Evolutionary conservation across 768 basidiomycete genomes (phyloP).

Genomic region (Suillus americanus): DNA sequence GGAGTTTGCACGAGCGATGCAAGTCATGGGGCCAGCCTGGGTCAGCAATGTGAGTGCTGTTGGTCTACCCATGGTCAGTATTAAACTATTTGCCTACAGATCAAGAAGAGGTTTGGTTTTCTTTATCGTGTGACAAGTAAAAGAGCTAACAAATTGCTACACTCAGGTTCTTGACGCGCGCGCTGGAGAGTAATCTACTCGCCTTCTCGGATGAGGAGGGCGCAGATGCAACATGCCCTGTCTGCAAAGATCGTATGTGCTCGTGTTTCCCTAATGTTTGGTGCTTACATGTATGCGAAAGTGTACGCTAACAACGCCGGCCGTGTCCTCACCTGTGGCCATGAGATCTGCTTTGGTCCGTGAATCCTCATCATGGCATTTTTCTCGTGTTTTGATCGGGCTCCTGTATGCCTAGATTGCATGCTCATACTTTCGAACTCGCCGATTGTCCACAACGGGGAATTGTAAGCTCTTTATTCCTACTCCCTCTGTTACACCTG

Average conservation of each 20-base stretch:
- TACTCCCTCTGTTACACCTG: background rate
- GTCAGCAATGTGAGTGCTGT: slow-evolving; percentile 18
- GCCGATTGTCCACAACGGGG: slow-evolving; percentile 53
- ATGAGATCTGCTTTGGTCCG: slow-evolving; percentile 63
- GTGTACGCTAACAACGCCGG: slow-evolving; percentile 52
- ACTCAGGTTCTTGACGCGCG: slow-evolving; percentile 47
- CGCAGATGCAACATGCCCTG: slow-evolving; percentile 53
- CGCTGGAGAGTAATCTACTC: slow-evolving; percentile 40
- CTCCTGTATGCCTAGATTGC: slow-evolving; percentile 42
- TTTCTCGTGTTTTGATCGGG: background rate
- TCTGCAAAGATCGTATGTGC: slow-evolving; percentile 62
- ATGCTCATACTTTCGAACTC: slow-evolving; percentile 51
- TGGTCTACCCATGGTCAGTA: background rate
- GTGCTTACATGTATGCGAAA: slow-evolving; percentile 17
- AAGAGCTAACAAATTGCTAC: background rate
- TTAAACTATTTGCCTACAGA: slow-evolving; percentile 16
- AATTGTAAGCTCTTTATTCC: slow-evolving; percentile 46
- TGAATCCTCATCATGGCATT: background rate
- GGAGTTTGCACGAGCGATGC: slow-evolving; percentile 54
- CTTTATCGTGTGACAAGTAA: background rate
- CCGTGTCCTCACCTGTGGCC: slow-evolving; percentile 62
- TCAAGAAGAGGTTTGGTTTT: slow-evolving; percentile 36
- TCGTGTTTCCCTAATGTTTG: background rate
- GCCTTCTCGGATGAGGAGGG: slow-evolving; percentile 50
- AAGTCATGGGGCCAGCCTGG: slow-evolving; percentile 45